Evolutionary conservation across 257 asterid species (phyloP).

Genomic region (Salvia hispanica): DNA sequence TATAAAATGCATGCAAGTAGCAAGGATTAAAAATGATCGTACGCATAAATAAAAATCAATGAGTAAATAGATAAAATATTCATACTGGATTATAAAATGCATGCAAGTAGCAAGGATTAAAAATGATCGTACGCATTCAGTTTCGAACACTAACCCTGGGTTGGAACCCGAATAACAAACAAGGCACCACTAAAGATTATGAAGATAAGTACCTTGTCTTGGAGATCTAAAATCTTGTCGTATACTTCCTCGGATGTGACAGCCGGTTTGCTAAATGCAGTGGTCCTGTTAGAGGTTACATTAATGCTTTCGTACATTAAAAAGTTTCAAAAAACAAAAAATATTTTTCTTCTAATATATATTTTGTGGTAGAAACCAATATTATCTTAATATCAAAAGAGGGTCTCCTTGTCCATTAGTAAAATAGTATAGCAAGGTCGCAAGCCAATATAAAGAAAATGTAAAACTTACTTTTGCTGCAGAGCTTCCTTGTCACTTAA

Average conservation of each 20-base stretch:
- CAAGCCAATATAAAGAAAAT: no score
- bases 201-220: conserved; percentile 64
- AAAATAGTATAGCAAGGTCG: no score
- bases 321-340: neutral
- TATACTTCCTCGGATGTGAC: conserved; percentile 91
- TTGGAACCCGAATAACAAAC: conserved; percentile 2
- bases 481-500: conserved; percentile 78
- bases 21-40: neutral
- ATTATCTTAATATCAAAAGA: neutral
- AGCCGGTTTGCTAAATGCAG: conserved; percentile 63
- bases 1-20: conserved; percentile 6
- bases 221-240: conserved; percentile 69
- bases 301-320: conserved; percentile 22
- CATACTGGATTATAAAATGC: neutral
- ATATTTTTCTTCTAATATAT: neutral
- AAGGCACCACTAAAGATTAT: neutral
- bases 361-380: conserved; percentile 1
- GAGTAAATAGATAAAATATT: neutral
- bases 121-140: neutral
- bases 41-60: neutral
- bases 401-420: neutral
- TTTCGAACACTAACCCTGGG: neutral
- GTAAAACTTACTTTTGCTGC: conserved; percentile 72
- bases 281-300: conserved; percentile 56
- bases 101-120: neutral